Conservation (phyloP, 163 green algal genomes). For the Scenedesmus sp. region DNA sequence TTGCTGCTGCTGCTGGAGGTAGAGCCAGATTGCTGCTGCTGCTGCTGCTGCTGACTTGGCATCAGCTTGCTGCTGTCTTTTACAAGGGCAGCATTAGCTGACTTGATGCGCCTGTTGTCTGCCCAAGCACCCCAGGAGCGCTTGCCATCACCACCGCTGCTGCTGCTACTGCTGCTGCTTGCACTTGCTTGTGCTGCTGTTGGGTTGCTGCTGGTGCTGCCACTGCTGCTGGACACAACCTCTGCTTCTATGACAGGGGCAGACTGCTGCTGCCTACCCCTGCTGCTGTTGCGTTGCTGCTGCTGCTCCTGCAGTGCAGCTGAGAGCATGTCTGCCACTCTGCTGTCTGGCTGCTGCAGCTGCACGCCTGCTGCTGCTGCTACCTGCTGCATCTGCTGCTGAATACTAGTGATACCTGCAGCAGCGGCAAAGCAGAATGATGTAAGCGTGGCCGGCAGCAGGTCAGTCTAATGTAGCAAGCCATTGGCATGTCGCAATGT, state of each 20-base stretch:
- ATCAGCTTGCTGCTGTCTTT: neutral
- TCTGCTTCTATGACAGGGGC: constrained; percentile 13
- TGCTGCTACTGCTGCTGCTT: neutral
- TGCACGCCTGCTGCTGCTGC: neutral
- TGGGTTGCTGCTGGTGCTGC: neutral
- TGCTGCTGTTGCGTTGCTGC: constrained; percentile 25
- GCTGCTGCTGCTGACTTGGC: constrained; percentile 12
- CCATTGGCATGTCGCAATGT: no score
- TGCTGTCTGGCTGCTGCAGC: constrained; percentile 30
- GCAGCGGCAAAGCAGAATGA: neutral
- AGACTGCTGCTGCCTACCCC: neutral
- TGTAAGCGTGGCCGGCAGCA: no score
- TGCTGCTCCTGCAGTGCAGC: neutral
- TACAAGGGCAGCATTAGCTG: neutral
- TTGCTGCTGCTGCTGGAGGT: constrained; percentile 23
- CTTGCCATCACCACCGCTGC: neutral
- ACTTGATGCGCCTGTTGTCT: constrained; percentile 31
- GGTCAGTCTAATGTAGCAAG: no score
- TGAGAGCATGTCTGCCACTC: neutral
- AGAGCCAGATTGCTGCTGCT: neutral
- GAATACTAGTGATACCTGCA: constrained; percentile 23
- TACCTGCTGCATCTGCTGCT: constrained; percentile 47
- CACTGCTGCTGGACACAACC: constrained; percentile 13
- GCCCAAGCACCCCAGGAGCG: constrained; percentile 43
- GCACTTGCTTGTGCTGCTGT: neutral